phyloP scores from a whole-genome alignment of 108 stramenopile genomes.

The Aurantiochytrium sp. region DNA sequence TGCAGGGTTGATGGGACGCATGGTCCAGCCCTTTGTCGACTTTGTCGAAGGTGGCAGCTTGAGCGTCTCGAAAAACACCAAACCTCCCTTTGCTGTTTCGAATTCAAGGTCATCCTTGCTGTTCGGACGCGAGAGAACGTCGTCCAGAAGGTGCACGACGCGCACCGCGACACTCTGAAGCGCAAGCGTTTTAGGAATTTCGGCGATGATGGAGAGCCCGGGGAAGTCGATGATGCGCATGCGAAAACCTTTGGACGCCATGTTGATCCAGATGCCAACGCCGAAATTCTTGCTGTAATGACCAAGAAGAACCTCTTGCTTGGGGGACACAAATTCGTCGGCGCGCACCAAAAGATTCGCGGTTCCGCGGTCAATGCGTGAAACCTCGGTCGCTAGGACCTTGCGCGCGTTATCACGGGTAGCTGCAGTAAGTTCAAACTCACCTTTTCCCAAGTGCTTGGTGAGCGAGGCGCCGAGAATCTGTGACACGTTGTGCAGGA shows the following conservation, averaged over 20 bases:
- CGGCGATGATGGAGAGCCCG: not conserved
- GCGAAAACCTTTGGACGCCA: not conserved
- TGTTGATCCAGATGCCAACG: not conserved
- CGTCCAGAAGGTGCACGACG: not conserved
- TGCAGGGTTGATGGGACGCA: not conserved
- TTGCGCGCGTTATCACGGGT: not conserved
- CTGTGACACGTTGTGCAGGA: not conserved
- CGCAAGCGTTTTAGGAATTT: not conserved
- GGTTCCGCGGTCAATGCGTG: not conserved
- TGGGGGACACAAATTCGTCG: not conserved
- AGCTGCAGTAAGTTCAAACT: not conserved
- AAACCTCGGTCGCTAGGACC: not conserved
- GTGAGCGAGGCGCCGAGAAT: not conserved
- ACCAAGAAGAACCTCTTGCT: not conserved
- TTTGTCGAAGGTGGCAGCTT: not conserved
- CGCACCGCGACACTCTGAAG: not conserved
- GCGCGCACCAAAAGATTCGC: not conserved
- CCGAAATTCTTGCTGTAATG: not conserved
- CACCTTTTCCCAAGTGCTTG: not conserved
- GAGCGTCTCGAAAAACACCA: conserved; percentile 8
- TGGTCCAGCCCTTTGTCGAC: not conserved
- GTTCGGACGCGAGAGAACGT: not conserved
- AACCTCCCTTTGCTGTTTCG: not conserved
- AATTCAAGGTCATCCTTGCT: not conserved
- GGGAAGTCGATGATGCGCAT: conserved; percentile 12